A percentile compares a stretch with the other conserved stretches of the same genome.
Conservation (phyloP, 352 stramenopile species). For the Phytophthora fragariae region DNA sequence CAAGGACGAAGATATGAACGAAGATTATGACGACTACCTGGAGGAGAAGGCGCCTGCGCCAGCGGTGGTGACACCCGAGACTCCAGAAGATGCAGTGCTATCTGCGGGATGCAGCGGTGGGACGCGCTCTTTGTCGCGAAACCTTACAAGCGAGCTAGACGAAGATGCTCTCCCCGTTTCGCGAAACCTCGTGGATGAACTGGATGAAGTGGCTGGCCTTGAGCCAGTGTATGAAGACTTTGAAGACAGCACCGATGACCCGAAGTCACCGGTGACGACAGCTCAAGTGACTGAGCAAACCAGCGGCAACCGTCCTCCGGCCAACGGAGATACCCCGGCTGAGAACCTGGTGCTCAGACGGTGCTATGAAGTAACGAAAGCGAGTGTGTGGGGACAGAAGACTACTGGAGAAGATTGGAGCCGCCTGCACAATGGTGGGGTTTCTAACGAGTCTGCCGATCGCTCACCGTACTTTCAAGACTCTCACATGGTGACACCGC, state of each 20-base stretch:
- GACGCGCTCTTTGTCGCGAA: background rate
- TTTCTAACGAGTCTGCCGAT: too few species aligned
- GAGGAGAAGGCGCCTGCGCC: slow-evolving; percentile 1
- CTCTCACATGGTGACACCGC: slow-evolving; percentile 9
- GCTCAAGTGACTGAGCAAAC: background rate
- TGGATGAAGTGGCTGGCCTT: background rate
- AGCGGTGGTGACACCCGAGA: background rate
- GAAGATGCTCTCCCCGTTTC: background rate
- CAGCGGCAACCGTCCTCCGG: background rate
- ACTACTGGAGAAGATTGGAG: background rate
- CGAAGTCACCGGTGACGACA: background rate
- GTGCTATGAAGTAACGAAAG: background rate
- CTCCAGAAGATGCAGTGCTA: slow-evolving; percentile 2
- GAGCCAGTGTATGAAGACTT: background rate
- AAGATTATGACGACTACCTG: background rate
- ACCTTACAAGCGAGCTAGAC: background rate
- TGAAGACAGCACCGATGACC: background rate
- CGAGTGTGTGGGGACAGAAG: background rate
- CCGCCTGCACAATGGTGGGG: too few species aligned
- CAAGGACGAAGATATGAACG: slow-evolving; percentile 3
- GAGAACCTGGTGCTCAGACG: background rate
- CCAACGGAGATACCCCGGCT: background rate
- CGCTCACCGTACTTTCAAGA: slow-evolving; percentile 10
- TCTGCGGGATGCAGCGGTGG: background rate
- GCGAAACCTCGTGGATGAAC: background rate